Conservation (phyloP, 768 basidiomycete genomes). For the Zangia roseola region DNA sequence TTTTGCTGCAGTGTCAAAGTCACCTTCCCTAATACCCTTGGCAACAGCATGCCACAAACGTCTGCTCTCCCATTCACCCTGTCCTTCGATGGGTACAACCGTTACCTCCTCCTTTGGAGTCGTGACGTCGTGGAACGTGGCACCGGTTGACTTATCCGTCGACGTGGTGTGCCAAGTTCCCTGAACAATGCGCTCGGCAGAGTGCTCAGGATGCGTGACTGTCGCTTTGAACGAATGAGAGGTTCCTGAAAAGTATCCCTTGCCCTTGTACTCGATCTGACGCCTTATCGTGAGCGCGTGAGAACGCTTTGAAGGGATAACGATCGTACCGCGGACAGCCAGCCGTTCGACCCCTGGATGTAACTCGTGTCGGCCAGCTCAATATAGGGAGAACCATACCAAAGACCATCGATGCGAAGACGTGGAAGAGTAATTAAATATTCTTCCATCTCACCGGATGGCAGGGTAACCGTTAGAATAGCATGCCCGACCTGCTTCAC, state of each 20-base stretch:
- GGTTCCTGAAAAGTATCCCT: constrained; percentile 93
- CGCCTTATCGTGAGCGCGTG: constrained; percentile 37
- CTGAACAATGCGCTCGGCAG: constrained; percentile 55
- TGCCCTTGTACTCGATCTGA: constrained; percentile 91
- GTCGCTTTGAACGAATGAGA: constrained; percentile 90
- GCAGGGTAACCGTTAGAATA: constrained; percentile 64
- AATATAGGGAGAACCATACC: constrained; percentile 90
- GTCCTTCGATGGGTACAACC: constrained; percentile 56
- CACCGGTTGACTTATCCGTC: constrained; percentile 45
- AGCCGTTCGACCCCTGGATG: constrained; percentile 70
- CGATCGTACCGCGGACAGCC: constrained; percentile 46
- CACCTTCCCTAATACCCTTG: constrained; percentile 86
- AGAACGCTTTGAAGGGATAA: neutral
- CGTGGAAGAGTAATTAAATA: constrained; percentile 92
- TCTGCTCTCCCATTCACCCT: constrained; percentile 86
- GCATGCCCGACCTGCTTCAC: constrained; percentile 98
- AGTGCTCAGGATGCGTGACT: constrained; percentile 51
- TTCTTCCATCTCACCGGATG: constrained; percentile 56
- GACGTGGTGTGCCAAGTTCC: constrained; percentile 79
- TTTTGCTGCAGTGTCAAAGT: constrained; percentile 85
- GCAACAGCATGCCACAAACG: constrained; percentile 83
- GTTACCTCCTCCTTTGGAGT: constrained; percentile 73
- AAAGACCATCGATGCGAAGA: constrained; percentile 90
- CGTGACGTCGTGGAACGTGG: constrained; percentile 74
- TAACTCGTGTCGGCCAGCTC: constrained; percentile 82